phyloP scores from a whole-genome alignment of 192 early-diverging fungal species.

The Dissophora ornata region DNA sequence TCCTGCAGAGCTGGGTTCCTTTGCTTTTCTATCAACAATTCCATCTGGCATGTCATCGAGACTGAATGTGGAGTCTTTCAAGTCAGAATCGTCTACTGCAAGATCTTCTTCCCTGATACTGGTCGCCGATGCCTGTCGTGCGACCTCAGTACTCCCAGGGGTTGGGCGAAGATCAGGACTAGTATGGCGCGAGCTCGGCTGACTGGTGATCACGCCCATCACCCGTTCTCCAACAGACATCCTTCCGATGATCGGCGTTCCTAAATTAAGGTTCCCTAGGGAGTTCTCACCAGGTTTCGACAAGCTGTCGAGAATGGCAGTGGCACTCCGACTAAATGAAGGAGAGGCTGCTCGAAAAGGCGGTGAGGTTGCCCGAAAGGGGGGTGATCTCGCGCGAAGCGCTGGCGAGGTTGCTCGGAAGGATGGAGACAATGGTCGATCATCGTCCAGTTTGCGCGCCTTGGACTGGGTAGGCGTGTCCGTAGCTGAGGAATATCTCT shows the following conservation, averaged over 20 bases:
- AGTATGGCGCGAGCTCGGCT: slow-evolving; percentile 32
- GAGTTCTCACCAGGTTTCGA: slow-evolving; percentile 48
- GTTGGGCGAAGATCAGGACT: slow-evolving; percentile 27
- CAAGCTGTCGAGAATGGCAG: slow-evolving; percentile 36
- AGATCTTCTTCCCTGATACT: neutral
- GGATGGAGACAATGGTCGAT: slow-evolving; percentile 19
- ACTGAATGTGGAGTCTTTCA: neutral
- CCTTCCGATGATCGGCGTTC: slow-evolving; percentile 20
- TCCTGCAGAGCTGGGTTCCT: slow-evolving; percentile 8
- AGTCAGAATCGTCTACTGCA: neutral
- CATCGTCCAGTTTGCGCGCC: slow-evolving; percentile 34
- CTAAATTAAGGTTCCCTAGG: slow-evolving; percentile 30
- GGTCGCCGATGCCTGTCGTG: slow-evolving; percentile 1
- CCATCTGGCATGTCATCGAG: neutral
- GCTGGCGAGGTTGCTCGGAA: slow-evolving; percentile 3
- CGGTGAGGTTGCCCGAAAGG: slow-evolving; percentile 6
- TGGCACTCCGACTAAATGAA: slow-evolving; percentile 15
- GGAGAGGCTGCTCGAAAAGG: slow-evolving; percentile 13
- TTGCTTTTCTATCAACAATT: neutral
- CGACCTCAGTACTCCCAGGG: neutral
- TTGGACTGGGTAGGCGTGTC: slow-evolving; percentile 22
- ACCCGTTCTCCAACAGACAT: slow-evolving; percentile 28
- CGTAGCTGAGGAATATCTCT: slow-evolving; percentile 30
- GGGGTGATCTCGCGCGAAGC: slow-evolving; percentile 5
- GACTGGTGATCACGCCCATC: slow-evolving; percentile 49